A percentile compares a stretch with the other conserved stretches of the same genome.
Evolutionary conservation across 163 green algal species (phyloP).

Genomic region (Prototheca cutis): DNA sequence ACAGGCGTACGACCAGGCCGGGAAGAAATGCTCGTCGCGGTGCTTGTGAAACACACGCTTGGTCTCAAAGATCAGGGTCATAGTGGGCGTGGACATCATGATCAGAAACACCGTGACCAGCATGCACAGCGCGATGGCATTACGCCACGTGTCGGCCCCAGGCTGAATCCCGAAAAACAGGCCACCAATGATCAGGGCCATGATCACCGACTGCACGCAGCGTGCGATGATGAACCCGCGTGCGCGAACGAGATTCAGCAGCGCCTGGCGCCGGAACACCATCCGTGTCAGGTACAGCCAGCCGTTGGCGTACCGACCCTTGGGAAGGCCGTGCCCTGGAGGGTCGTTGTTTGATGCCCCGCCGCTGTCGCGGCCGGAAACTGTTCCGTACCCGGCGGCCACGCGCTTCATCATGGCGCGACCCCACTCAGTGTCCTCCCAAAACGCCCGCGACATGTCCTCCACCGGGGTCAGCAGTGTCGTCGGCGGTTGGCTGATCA

Average conservation of each 20-base stretch:
- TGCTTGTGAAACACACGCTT: conserved; percentile 49
- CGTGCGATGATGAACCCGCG: conserved; percentile 31
- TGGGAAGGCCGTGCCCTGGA: too few relatives aligned
- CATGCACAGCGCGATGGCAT: conserved; percentile 28
- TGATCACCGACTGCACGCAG: conserved; percentile 24
- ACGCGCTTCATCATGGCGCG: neutral
- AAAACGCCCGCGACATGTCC: conserved; percentile 48
- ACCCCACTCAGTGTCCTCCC: conserved; percentile 8
- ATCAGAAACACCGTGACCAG: conserved; percentile 29
- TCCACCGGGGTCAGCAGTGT: conserved; percentile 38
- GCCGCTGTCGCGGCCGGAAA: neutral
- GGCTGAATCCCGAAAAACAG: conserved; percentile 24
- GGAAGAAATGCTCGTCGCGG: conserved; percentile 34
- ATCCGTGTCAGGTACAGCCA: conserved; percentile 10
- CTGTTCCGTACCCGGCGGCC: neutral
- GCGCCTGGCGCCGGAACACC: conserved; percentile 15
- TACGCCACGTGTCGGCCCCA: conserved; percentile 8
- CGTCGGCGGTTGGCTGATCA: conserved; percentile 7
- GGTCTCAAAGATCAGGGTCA: conserved; percentile 28
- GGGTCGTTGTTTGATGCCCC: too few relatives aligned
- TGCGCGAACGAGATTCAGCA: conserved; percentile 35
- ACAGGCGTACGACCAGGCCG: conserved; percentile 19
- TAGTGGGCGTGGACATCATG: conserved; percentile 25
- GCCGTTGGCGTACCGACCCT: conserved; percentile 32
- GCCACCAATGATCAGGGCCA: conserved; percentile 38